phyloP scores from a whole-genome alignment of 345 rosid species.

The Populus deltoides region DNA sequence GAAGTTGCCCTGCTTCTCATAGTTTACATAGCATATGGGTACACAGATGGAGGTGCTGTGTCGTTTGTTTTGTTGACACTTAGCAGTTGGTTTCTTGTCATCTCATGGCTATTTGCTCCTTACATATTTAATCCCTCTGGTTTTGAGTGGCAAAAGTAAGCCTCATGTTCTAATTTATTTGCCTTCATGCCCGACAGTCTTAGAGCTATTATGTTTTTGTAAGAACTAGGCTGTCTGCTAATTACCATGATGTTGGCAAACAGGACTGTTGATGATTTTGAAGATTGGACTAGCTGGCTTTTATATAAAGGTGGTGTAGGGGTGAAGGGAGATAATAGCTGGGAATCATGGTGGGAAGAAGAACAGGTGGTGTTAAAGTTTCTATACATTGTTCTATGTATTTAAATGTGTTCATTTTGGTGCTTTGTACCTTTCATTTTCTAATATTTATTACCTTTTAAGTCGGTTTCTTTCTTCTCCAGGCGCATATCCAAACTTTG shows the following conservation, averaged over 20 bases:
- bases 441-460: background rate
- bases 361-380: constrained; percentile 60
- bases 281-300: constrained; percentile 96
- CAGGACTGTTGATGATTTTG: constrained; percentile 99
- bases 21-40: constrained; percentile 92
- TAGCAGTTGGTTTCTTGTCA: constrained; percentile 97
- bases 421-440: background rate
- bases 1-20: constrained; percentile 96
- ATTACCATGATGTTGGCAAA: constrained; percentile 4
- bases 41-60: constrained; percentile 63
- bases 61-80: constrained; percentile 75
- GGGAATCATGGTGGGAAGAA: constrained; percentile 99
- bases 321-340: constrained; percentile 93
- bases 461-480: constrained; percentile 25
- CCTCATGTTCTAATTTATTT: background rate
- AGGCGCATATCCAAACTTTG: constrained; percentile 86
- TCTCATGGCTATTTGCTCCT: constrained; percentile 98
- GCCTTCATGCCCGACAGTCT: background rate
- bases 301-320: constrained; percentile 99
- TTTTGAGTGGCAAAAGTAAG: constrained; percentile 99
- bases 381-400: background rate
- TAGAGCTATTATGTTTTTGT: background rate
- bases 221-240: background rate
- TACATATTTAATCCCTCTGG: constrained; percentile 99
- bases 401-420: background rate